phyloP scores from a whole-genome alignment of 768 basidiomycete genomes.

The Termitomyces sp. region DNA sequence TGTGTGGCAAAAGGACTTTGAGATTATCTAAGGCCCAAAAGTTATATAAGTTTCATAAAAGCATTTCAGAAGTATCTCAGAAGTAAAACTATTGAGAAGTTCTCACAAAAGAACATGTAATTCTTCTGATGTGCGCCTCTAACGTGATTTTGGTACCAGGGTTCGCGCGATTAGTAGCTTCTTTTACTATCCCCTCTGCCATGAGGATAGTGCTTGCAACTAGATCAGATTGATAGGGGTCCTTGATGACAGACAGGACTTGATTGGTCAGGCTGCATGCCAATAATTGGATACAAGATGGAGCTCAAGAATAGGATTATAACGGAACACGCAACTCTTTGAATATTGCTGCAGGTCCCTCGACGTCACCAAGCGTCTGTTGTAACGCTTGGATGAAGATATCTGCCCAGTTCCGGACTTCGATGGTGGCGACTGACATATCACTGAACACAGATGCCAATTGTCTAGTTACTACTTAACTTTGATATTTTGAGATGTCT shows the following conservation, averaged over 20 bases:
- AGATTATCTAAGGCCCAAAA: no score
- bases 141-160: constrained; percentile 1
- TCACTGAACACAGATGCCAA: not conserved
- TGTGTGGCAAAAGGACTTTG: no score
- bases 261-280: constrained; percentile 3
- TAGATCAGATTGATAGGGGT: not conserved
- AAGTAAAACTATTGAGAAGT: no score
- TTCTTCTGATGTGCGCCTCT: constrained; percentile 4
- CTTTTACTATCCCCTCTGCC: constrained; percentile 4
- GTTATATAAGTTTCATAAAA: no score
- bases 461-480: not conserved
- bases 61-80: no score
- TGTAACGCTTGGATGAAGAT: constrained; percentile 2
- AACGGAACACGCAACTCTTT: not conserved
- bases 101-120: no score
- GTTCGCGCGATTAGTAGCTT: constrained; percentile 5
- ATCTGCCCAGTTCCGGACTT: constrained; percentile 8
- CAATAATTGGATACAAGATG: not conserved
- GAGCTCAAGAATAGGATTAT: not conserved
- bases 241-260: not conserved
- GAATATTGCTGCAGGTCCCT: not conserved
- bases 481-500: no score
- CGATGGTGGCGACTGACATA: not conserved
- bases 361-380: constrained; percentile 1
- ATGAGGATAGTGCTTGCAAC: constrained; percentile 3